These are phyloP conservation scores for Pseudogymnoascus sp. DNA, from an alignment of 2,329 filamentous ascomycete genomes.

Conservation along the genomic window DNA sequence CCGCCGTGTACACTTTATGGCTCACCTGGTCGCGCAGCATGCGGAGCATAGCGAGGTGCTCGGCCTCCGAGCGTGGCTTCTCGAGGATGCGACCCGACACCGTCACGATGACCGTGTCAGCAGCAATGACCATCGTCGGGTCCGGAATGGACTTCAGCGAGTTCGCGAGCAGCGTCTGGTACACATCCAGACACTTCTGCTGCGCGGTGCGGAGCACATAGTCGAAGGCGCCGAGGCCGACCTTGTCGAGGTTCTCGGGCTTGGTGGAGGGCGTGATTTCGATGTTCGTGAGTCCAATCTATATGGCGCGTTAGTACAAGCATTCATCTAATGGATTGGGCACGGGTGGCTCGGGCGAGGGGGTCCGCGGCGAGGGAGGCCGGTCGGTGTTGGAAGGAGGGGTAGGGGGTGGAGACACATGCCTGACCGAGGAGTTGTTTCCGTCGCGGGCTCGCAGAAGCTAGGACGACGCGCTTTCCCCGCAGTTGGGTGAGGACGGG, in stretches of 20 bases:
- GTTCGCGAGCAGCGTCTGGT: constrained; percentile 33
- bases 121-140: constrained; percentile 77
- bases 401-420: constrained; percentile 16
- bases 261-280: constrained; percentile 79
- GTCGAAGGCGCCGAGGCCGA: constrained; percentile 67
- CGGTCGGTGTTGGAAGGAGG: constrained; percentile 6
- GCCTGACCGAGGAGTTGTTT: constrained; percentile 73
- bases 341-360: neutral
- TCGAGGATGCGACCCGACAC: constrained; percentile 73
- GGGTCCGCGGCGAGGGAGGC: neutral
- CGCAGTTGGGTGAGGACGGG: constrained; percentile 72
- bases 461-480: constrained; percentile 76
- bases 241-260: constrained; percentile 79
- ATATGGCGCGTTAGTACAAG: constrained; percentile 17
- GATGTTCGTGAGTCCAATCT: constrained; percentile 74
- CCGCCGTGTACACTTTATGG: constrained; percentile 81
- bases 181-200: constrained; percentile 72
- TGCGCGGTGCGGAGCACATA: constrained; percentile 85
- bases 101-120: constrained; percentile 83
- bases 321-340: neutral
- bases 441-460: constrained; percentile 79
- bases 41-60: constrained; percentile 80
- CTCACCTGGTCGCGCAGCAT: constrained; percentile 66
- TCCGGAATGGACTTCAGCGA: constrained; percentile 43
- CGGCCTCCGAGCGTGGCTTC: constrained; percentile 75